Base-by-base conservation (phyloP, 495 filamentous ascomycete species). In the Articulospora tetracladia region DNA sequence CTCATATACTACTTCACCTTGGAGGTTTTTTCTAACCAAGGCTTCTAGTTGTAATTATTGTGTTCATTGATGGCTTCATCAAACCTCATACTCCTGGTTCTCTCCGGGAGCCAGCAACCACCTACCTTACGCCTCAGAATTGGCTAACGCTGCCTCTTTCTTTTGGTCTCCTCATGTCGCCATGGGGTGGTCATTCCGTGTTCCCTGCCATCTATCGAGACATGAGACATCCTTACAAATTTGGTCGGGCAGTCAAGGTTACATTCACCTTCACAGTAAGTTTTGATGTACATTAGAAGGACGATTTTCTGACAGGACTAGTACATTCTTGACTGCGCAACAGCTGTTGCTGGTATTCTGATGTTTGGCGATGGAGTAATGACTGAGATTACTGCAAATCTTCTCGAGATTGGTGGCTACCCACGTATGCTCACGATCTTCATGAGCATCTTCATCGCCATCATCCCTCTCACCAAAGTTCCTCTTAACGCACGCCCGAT, bases 131-230 rank as follows among this genome's bases (percentile, higher is more conserved):
- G 60, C 94, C 94, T 1, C 73, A 80, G 17, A 89, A 92, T 66
- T 98, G 94, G 94, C 77, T 84, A 46, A 95, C 92, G 1, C 63
- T 98, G 20, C 94, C 94, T n/a, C 76, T 97, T 20, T 90, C 90
- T 28, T 92, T 98, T 67, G 94, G 94, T n/a, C 78, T 98, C 12
- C 79, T 98, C 26, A 97, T 97, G 92, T 90, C 92, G 24, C 92
- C 93, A 1, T 98, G 92, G 92, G 94, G 94, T 63, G 94, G 94
- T 8, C 94, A 98, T 69, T 82, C 85, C 55, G 94, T 98, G 26
- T 97, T 98, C 69, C 94, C 94, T 1, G 96, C 96, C 67, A 97
- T 98, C 67, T 98, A 97, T 71, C 83, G 92, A 53, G 94, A 98
- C 74, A 98, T 98, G 94, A 81, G 94, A 61, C 94, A 98, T 70